phyloP scores from a whole-genome alignment of 163 green algal genomes.

The Chloromonas sp. region DNA sequence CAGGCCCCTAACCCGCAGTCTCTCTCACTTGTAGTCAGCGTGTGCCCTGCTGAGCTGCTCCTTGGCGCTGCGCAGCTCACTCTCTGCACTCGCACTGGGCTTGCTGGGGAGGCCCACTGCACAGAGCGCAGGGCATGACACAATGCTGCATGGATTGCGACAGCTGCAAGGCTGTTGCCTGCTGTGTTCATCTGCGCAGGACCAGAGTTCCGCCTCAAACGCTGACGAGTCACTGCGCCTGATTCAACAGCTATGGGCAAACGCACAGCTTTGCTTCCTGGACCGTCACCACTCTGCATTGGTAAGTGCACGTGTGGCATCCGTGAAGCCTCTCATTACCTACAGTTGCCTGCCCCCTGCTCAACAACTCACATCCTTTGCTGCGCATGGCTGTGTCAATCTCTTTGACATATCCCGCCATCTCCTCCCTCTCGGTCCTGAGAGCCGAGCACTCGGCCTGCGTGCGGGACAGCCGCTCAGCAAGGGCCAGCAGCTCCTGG shows the following conservation, averaged over 20 bases:
- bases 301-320: no score
- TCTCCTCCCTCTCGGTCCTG: conserved; percentile 26
- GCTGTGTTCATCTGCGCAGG: no score
- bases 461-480: conserved; percentile 21
- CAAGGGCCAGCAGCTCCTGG: conserved; percentile 11
- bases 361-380: not conserved
- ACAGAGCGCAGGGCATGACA: not conserved
- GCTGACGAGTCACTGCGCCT: no score
- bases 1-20: not conserved
- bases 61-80: conserved; percentile 4
- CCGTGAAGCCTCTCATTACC: no score
- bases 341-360: no score
- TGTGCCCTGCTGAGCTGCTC: conserved; percentile 9
- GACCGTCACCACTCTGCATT: no score
- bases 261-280: no score
- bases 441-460: conserved; percentile 19
- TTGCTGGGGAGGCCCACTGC: not conserved
- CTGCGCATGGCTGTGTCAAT: not conserved
- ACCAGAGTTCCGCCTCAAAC: no score
- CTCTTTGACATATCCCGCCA: conserved; percentile 9
- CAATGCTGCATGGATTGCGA: no score
- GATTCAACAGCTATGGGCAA: no score
- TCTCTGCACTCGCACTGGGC: not conserved
- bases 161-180: no score
- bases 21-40: conserved; percentile 6